Evolutionary conservation across 768 basidiomycete genomes (phyloP), one percentile per base, ranked within the genome.

Genomic region (Suillus plorans): DNA sequence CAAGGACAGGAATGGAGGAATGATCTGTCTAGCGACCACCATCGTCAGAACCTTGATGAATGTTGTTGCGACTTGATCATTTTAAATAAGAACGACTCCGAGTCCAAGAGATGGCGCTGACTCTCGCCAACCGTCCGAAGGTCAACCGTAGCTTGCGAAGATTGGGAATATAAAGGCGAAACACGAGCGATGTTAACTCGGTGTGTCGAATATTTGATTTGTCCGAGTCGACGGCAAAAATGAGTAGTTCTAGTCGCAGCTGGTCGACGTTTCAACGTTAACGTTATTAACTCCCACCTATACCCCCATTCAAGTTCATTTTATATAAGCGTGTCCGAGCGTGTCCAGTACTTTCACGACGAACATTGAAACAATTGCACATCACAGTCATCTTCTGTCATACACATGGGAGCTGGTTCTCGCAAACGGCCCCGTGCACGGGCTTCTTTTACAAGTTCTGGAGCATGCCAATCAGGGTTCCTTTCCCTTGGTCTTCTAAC

Each of bases 171-270:
- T 76, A 79, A 20, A 89, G 68, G 64, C 82, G 81, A 45, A 82
- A 80, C 62, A 85, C 74, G 66, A 89, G 77, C 58, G 79, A 78
- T n/a, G 82, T 72, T 31, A 90, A 79, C 69, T 90, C 88, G 61
- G 86, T 50, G 89, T 85, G 69, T 89, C 86, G 56, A 87, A 52
- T 84, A 67, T 88, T 86, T 36, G 74, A 76, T 28, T 82, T 80
- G 69, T 36, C 36, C 9, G 36, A 36, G 36, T 84, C 81, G 61
- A 86, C 80, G 47, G 77, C 71, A 28, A 91, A 73, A 45, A 82
- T 81, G 31, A 90, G 77, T 39, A 74, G 74, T 44, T 73, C 70
- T 44, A 91, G 81, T 60, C 66, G 71, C 12, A 82, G 80, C 50
- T 52, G 76, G 39, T 49, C 31, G 31, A 31, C 6, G 31, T 31